These are phyloP conservation scores for Irpex sp. DNA, from an alignment of 1,284 basidiomycete species.

Conservation along the genomic window DNA sequence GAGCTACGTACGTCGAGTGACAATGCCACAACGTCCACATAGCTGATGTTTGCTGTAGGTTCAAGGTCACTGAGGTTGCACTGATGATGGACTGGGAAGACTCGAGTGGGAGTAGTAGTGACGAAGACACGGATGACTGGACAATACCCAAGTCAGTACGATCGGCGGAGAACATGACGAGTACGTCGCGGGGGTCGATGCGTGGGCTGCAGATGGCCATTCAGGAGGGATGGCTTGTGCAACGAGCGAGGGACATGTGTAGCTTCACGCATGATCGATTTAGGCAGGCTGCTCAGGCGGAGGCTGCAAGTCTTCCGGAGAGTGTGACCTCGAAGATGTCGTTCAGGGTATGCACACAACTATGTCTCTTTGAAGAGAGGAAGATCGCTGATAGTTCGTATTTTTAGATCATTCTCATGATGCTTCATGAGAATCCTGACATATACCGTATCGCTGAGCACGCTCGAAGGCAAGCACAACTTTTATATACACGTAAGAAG, in stretches of 20 bases:
- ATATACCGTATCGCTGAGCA: constrained; percentile 67
- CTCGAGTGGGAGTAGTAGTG: constrained; percentile 44
- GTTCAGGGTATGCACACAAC: constrained; percentile 41
- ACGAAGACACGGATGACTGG: constrained; percentile 54
- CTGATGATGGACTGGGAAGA: constrained; percentile 72
- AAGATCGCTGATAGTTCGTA: background rate
- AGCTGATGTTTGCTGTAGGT: constrained; percentile 33
- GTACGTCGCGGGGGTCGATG: constrained; percentile 55
- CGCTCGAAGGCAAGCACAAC: constrained; percentile 46
- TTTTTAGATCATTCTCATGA: constrained; percentile 63
- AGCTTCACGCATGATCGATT: constrained; percentile 71
- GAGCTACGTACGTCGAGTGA: constrained; percentile 48
- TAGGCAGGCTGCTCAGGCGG: constrained; percentile 62
- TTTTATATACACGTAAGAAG: background rate
- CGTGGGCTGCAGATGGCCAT: constrained; percentile 63
- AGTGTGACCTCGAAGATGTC: constrained; percentile 65
- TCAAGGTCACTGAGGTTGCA: constrained; percentile 67
- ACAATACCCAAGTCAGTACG: constrained; percentile 48
- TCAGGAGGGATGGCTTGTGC: constrained; percentile 67
- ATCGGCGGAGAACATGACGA: constrained; percentile 33
- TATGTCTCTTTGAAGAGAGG: background rate
- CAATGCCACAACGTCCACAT: constrained; percentile 1
- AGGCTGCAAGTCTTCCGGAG: constrained; percentile 46
- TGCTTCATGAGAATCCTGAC: constrained; percentile 61
- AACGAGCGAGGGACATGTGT: constrained; percentile 69